Evolutionary conservation across 768 basidiomycete genomes (phyloP).

Genomic region (Podaxis sp.): DNA sequence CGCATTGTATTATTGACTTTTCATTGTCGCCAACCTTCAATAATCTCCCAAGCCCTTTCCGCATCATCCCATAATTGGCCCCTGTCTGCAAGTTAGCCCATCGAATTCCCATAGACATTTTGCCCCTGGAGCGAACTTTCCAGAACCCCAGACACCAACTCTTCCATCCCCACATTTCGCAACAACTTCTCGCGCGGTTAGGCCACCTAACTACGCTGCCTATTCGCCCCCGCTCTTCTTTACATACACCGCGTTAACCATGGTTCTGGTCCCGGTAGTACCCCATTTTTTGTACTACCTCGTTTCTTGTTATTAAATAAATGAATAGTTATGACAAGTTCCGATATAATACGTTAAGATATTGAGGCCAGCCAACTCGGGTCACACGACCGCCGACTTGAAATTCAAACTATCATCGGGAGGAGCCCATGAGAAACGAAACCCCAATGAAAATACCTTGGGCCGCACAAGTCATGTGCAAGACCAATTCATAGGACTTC

Average conservation of each 20-base stretch:
- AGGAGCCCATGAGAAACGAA: background rate
- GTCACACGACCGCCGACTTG: background rate
- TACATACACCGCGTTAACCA: background rate
- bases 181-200: background rate
- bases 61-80: background rate
- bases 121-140: constrained; percentile 4
- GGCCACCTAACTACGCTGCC: background rate
- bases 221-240: background rate
- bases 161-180: background rate
- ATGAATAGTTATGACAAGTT: background rate
- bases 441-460: background rate
- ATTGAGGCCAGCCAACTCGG: background rate
- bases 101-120: constrained; percentile 4
- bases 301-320: background rate
- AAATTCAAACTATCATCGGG: background rate
- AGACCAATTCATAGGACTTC: background rate
- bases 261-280: background rate
- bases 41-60: background rate
- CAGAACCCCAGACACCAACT: background rate
- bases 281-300: background rate
- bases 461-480: background rate
- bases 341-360: background rate
- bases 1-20: constrained; percentile 4
- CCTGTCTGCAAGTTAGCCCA: background rate
- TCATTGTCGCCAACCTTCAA: background rate